These are phyloP conservation scores for Endothia cerciana DNA, from an alignment of 2,329 filamentous ascomycete species.

Conservation along the genomic window DNA sequence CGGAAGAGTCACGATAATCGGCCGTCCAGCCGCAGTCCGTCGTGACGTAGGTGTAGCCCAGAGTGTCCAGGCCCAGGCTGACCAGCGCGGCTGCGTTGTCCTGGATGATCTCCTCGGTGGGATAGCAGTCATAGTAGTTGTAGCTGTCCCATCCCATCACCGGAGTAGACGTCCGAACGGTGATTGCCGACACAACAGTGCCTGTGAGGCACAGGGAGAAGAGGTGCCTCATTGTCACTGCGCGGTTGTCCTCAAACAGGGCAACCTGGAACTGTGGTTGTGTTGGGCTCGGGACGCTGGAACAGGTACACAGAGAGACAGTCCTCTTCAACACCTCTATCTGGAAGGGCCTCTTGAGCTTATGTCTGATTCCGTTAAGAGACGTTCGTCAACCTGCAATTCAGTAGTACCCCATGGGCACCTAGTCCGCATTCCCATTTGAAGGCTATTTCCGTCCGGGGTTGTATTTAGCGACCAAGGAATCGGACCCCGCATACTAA, in stretches of 20 bases:
- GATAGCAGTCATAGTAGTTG: conserved; percentile 57
- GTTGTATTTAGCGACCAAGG: background rate
- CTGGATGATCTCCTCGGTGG: conserved; percentile 52
- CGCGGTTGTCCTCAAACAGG: background rate
- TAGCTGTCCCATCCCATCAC: conserved; percentile 63
- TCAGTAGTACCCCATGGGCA: background rate
- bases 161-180: conserved; percentile 37
- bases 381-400: background rate
- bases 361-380: background rate
- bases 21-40: conserved; percentile 63
- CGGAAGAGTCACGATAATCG: conserved; percentile 44
- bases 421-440: background rate
- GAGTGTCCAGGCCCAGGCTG: conserved; percentile 51
- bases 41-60: conserved; percentile 61
- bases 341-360: background rate
- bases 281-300: background rate
- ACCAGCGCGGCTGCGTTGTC: conserved; percentile 58
- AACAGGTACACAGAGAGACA: background rate
- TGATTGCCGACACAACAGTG: conserved; percentile 19
- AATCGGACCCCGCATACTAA: conserved; percentile 1
- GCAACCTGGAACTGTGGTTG: background rate
- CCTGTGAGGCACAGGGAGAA: background rate
- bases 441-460: background rate
- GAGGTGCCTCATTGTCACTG: background rate
- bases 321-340: background rate